These are phyloP conservation scores for Diversispora epigaea DNA, from an alignment of 192 early-diverging fungal genomes.

Conservation along the genomic window DNA sequence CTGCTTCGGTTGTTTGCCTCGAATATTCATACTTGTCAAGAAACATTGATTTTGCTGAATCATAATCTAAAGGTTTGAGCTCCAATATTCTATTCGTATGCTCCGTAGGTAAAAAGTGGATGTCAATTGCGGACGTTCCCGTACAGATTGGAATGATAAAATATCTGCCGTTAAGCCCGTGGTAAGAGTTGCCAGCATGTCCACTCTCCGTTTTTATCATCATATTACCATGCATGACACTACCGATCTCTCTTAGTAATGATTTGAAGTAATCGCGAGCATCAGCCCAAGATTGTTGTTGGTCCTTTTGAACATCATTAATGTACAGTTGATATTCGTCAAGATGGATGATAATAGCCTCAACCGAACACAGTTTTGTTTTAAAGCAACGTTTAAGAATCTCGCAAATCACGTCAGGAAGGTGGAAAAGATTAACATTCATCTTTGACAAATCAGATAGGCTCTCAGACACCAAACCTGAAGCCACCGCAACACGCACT, in stretches of 20 bases:
- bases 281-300: slow-evolving; percentile 3
- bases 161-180: background rate
- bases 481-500: slow-evolving; percentile 8
- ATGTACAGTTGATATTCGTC: slow-evolving; percentile 26
- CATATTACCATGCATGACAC: slow-evolving; percentile 10
- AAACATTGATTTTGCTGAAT: slow-evolving; percentile 26
- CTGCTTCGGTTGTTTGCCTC: slow-evolving; percentile 21
- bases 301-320: slow-evolving; percentile 5
- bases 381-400: slow-evolving; percentile 19
- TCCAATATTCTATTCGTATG: background rate
- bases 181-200: background rate
- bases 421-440: background rate
- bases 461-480: slow-evolving; percentile 13
- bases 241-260: slow-evolving; percentile 16
- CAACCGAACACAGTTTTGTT: slow-evolving; percentile 4
- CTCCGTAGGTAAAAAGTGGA: slow-evolving; percentile 22
- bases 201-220: background rate
- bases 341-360: slow-evolving; percentile 21
- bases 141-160: slow-evolving; percentile 26
- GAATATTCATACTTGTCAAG: slow-evolving; percentile 27
- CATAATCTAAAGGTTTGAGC: slow-evolving; percentile 15
- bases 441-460: slow-evolving; percentile 6
- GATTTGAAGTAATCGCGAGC: slow-evolving; percentile 6
- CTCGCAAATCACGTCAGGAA: slow-evolving; percentile 26
- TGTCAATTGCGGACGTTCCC: slow-evolving; percentile 18